Conservation (phyloP, 2,329 filamentous ascomycete genomes). For the Apiospora aurea region DNA sequence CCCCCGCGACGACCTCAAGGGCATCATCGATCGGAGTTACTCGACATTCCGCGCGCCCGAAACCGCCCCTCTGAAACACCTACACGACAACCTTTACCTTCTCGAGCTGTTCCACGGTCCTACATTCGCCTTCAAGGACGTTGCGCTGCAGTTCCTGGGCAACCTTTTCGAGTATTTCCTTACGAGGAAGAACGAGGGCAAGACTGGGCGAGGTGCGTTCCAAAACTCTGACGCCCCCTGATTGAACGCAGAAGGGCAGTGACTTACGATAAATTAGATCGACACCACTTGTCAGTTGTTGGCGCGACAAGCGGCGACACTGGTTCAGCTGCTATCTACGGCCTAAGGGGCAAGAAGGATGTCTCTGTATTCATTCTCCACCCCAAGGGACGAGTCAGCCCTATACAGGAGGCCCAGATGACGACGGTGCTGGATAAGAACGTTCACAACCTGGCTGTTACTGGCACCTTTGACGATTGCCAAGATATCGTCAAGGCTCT, state of each 20-base stretch:
- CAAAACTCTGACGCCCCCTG: constrained; percentile 5
- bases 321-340: constrained; percentile 95
- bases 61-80: constrained; percentile 79
- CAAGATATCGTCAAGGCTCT: constrained; percentile 96
- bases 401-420: constrained; percentile 97
- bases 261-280: constrained; percentile 51
- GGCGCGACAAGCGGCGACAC: constrained; percentile 90
- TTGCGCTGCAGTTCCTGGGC: constrained; percentile 92
- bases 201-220: constrained; percentile 60
- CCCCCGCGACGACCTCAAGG: constrained; percentile 77
- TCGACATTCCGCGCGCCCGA: constrained; percentile 84
- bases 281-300: constrained; percentile 85
- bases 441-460: constrained; percentile 89
- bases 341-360: constrained; percentile 93
- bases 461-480: constrained; percentile 95
- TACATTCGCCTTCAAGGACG: constrained; percentile 95
- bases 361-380: constrained; percentile 95
- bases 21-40: constrained; percentile 85
- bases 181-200: constrained; percentile 73
- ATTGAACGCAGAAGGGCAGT: constrained; percentile 39
- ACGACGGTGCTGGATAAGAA: constrained; percentile 90
- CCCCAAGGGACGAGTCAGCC: constrained; percentile 88
- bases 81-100: constrained; percentile 81
- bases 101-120: constrained; percentile 97
- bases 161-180: constrained; percentile 94